Evolutionary conservation across 1,139 yeast genomes (phyloP).

Genomic region (Fermentozyma sake): DNA sequence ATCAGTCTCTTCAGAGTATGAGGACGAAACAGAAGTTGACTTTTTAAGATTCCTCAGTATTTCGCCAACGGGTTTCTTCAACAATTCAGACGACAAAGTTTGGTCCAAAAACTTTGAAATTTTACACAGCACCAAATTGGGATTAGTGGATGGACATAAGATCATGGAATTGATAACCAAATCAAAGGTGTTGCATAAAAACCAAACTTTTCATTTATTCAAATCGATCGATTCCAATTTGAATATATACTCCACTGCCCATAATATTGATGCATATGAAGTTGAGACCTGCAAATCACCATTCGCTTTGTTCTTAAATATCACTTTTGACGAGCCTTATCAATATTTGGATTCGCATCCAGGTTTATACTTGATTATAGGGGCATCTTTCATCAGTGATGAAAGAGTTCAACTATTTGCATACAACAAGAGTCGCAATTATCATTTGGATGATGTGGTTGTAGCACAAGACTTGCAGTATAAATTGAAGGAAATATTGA

Average conservation of each 20-base stretch:
- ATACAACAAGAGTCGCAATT: constrained; percentile 19
- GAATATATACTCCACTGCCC: constrained; percentile 73
- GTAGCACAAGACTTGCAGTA: constrained; percentile 17
- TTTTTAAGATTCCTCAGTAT: constrained; percentile 25
- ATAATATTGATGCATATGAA: constrained; percentile 56
- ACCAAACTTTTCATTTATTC: constrained; percentile 84
- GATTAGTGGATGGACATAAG: constrained; percentile 19
- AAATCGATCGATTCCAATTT: constrained; percentile 38
- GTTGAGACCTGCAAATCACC: constrained; percentile 59
- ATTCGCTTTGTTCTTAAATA: constrained; percentile 62
- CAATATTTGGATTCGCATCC: constrained; percentile 23
- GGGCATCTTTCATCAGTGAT: constrained; percentile 25
- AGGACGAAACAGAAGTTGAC: constrained; percentile 11
- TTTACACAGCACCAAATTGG: constrained; percentile 5
- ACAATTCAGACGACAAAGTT: constrained; percentile 6
- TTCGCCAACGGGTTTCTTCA: constrained; percentile 22
- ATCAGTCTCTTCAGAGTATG: constrained; percentile 13
- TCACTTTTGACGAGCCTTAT: constrained; percentile 19
- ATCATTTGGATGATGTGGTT: constrained; percentile 23
- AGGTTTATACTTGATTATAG: constrained; percentile 22
- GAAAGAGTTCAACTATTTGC: constrained; percentile 27
- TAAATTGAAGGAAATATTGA: constrained; percentile 19
- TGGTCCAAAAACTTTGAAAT: constrained; percentile 23
- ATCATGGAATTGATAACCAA: constrained; percentile 68
- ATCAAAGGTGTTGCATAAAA: constrained; percentile 72